Base-by-base conservation (phyloP, 768 basidiomycete species). In the Lactarius hengduanensis region DNA sequence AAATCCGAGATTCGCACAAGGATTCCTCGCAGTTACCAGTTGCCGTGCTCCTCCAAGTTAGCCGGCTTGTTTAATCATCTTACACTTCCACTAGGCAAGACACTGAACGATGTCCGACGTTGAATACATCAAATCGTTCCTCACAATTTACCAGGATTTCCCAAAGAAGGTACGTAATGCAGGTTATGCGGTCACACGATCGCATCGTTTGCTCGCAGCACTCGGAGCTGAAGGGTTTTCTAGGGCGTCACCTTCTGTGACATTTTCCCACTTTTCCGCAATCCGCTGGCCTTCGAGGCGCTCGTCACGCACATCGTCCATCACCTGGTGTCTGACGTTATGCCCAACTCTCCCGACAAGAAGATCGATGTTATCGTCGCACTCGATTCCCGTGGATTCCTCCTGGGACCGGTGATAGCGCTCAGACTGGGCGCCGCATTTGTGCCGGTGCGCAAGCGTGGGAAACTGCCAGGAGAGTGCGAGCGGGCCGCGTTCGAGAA, bases 381-480 rank as follows among this genome's bases (percentile, higher is more conserved):
- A 38, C 83, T 99, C 54, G 97, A 99, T 76, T 96, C 96, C 28
- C 84, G 97, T 63, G 97, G 97, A 16, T 99, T 99, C 81, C 83
- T 99, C 59, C 77, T 99, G 11, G 97, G 96, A 1, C 97, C 97
- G 1, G 84, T 94, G 70, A 85, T 99, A 72, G 97, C 97, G 5
- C 78, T 93, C 73, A 82, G 96, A 65, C 80, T 99, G 32, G 92
- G 93, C 32, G 95, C 95, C 1, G 92, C 94, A 13, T 99, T 99
- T 71, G 94, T 97, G 3, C 96, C 97, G 2, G 95, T 98, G 40
- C 84, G 97, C 66, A 99, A 99, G 79, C 80, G 80, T 67, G 96
- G 95, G 5, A 99, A 98, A 77, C 82, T 99, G n/a, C 97, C 97
- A 7, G 97, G 97, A 56, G 73, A 86, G 71, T 91, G 89, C 75